A percentile compares a stretch with the other conserved stretches of the same genome.
These are phyloP conservation scores for Colletotrichum somersetense DNA, from an alignment of 2,329 filamentous ascomycete species.

Conservation along the genomic window DNA sequence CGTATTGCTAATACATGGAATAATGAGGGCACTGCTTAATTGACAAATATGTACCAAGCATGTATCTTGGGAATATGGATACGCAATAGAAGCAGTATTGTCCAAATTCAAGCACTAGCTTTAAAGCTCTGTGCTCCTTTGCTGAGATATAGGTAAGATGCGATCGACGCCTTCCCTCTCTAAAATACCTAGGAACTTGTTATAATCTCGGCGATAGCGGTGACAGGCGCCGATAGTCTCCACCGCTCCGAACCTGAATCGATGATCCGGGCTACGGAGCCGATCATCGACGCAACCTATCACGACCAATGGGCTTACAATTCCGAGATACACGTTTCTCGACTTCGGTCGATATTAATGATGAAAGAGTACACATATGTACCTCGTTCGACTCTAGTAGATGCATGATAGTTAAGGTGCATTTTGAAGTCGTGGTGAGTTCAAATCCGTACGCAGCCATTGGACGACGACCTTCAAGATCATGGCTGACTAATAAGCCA, in stretches of 20 bases:
- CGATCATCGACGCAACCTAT: background rate
- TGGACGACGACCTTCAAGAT: slow-evolving; percentile 11
- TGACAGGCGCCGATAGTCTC: slow-evolving; percentile 19
- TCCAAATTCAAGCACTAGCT: background rate
- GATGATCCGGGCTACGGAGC: slow-evolving; percentile 20
- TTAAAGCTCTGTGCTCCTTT: too few species aligned
- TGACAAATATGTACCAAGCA: background rate
- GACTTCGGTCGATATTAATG: background rate
- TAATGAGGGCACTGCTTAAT: background rate
- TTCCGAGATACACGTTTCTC: fast-evolving
- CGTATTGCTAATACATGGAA: background rate
- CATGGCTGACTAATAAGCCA: slow-evolving; percentile 32
- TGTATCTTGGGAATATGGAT: background rate
- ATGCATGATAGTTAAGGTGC: too few species aligned
- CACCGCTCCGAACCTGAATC: slow-evolving; percentile 25
- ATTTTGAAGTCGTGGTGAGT: background rate
- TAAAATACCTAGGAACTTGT: background rate
- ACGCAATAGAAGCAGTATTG: background rate
- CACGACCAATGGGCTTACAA: too few species aligned
- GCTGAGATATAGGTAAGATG: background rate
- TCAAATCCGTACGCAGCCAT: slow-evolving; percentile 32
- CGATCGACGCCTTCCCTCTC: background rate
- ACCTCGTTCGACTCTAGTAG: too few species aligned
- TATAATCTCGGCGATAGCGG: slow-evolving; percentile 26
- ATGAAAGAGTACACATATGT: too few species aligned